Conservation (phyloP, 805 yeast genomes). For the Spathaspora gorwiae region DNA sequence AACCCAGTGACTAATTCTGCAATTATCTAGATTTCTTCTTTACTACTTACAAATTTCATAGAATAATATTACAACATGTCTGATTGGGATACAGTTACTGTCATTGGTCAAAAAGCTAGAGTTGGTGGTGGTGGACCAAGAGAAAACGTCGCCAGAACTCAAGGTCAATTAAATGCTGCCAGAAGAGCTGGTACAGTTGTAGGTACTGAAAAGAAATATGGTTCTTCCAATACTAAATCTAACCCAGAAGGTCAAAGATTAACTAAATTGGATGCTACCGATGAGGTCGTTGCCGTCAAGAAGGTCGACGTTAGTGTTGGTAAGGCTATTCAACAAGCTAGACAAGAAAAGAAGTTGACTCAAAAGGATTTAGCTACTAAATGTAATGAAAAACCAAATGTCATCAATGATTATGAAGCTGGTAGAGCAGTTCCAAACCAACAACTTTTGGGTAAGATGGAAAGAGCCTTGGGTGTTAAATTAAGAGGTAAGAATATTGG, state of each 20-base stretch:
- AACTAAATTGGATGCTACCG: slow-evolving; percentile 88
- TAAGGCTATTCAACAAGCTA: slow-evolving; percentile 75
- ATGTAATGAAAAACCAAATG: slow-evolving; percentile 92
- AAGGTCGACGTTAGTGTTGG: slow-evolving; percentile 84
- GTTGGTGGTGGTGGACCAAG: slow-evolving; percentile 87
- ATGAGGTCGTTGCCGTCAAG: slow-evolving; percentile 89
- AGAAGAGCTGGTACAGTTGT: slow-evolving; percentile 87
- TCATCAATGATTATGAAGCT: slow-evolving; percentile 93
- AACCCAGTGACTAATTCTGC: too few relatives aligned
- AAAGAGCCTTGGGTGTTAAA: slow-evolving; percentile 90
- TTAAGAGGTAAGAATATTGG: slow-evolving; percentile 96
- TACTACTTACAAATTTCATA: too few relatives aligned
- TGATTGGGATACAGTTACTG: slow-evolving; percentile 91
- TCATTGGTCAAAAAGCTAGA: slow-evolving; percentile 86
- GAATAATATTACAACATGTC: slow-evolving; percentile 24
- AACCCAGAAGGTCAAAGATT: slow-evolving; percentile 93
- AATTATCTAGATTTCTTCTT: too few relatives aligned
- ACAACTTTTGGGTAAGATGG: slow-evolving; percentile 87
- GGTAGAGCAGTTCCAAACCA: slow-evolving; percentile 97
- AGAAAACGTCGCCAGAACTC: slow-evolving; percentile 74
- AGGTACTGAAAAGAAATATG: slow-evolving; percentile 90
- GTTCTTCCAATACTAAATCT: slow-evolving; percentile 50
- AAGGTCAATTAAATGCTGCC: slow-evolving; percentile 83
- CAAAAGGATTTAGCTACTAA: slow-evolving; percentile 97
- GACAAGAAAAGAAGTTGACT: slow-evolving; percentile 82